phyloP scores from a whole-genome alignment of 345 rosid species.

The Isatis tinctoria region DNA sequence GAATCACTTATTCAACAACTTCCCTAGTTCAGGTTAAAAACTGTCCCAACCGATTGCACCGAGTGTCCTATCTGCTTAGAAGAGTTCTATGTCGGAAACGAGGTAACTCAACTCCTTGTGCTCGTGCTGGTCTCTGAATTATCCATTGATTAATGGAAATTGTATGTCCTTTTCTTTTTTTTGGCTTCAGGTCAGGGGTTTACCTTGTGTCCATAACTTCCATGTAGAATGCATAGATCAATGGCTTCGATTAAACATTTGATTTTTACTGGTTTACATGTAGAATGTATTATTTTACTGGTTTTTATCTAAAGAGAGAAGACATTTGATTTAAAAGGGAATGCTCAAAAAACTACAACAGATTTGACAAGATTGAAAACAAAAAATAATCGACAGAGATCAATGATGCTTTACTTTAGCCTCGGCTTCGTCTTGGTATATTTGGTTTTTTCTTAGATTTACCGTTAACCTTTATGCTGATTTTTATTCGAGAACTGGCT shows the following conservation, averaged over 20 bases:
- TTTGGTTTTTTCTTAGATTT: slow-evolving; percentile 12
- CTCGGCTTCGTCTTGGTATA: slow-evolving; percentile 3
- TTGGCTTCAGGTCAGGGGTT: slow-evolving; percentile 76
- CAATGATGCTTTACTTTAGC: slow-evolving; percentile 25
- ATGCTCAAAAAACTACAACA: slow-evolving; percentile 4
- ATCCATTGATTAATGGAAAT: neutral
- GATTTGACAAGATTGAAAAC: slow-evolving; percentile 13
- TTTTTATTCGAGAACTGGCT: neutral
- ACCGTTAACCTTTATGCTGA: neutral
- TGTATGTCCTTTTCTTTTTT: neutral
- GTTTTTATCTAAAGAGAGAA: neutral
- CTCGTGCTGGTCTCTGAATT: neutral
- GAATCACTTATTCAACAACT: slow-evolving; percentile 90
- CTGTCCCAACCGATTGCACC: slow-evolving; percentile 86
- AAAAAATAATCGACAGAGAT: slow-evolving; percentile 1
- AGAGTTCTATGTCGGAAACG: slow-evolving; percentile 73
- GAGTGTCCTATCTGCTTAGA: slow-evolving; percentile 95
- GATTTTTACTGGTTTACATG: too few species aligned
- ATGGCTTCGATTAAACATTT: slow-evolving; percentile 88
- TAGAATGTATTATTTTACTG: neutral
- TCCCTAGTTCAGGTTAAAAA: slow-evolving; percentile 79
- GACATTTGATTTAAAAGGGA: slow-evolving; percentile 12
- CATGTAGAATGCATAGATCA: slow-evolving; percentile 86
- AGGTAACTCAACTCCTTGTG: slow-evolving; percentile 39
- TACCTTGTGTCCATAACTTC: slow-evolving; percentile 96